Percentiles rank a stretch among this genome's conserved stretches.
Conservation (phyloP, 73 alveolate genomes). For the Paramecium pentaurelia region DNA sequence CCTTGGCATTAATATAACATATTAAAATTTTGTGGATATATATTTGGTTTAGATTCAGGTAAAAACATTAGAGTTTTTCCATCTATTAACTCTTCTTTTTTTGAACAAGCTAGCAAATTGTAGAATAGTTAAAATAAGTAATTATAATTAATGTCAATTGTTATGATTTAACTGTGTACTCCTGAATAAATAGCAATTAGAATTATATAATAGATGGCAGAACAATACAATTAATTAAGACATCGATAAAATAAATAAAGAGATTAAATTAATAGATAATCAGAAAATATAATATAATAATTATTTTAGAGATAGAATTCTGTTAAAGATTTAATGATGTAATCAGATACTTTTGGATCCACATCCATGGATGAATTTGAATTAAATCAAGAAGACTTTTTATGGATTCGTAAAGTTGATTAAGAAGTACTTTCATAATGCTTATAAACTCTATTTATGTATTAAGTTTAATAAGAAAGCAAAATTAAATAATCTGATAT, state of each 20-base stretch:
- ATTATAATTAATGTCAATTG: conserved; percentile 9
- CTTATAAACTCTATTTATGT: neutral
- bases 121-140: neutral
- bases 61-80: neutral
- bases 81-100: neutral
- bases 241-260: neutral
- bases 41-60: conserved; percentile 28
- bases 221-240: neutral
- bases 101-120: neutral
- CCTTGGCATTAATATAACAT: conserved; percentile 48
- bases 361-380: conserved; percentile 26
- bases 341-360: neutral
- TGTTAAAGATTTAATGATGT: neutral
- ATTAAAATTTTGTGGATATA: conserved; percentile 19
- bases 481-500: conserved; percentile 20
- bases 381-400: conserved; percentile 1
- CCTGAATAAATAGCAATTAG: neutral
- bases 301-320: neutral
- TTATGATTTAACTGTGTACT: neutral
- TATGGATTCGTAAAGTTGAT: neutral
- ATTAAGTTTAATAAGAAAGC: conserved; percentile 18
- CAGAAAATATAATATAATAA: neutral
- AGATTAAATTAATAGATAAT: conserved; percentile 37
- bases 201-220: neutral
- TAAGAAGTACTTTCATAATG: neutral